Base-by-base conservation (phyloP, 352 stramenopile species). In the Phytophthora sp. region DNA sequence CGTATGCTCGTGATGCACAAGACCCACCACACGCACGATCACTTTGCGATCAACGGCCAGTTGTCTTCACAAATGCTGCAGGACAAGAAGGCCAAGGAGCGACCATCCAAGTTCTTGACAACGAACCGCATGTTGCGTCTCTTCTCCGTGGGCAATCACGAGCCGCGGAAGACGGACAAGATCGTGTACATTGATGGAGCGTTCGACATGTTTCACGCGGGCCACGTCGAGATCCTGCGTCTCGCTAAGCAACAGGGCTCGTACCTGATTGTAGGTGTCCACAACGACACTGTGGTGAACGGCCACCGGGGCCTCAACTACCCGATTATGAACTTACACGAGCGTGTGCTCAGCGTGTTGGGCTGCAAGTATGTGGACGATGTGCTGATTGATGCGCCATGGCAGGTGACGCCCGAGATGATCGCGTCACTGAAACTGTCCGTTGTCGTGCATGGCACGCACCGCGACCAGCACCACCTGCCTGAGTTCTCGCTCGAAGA, bases 151-250 rank as follows among this genome's bases (percentile, higher is more conserved):
- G 92, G 89, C 59, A 91, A 95, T 71, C 85, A 91, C 58, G 85
- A 94, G 66, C 96, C 97, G 4, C 84, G 80, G 57, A 89, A 91
- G 57, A 82, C 76, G 36, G 96, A 97, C 79, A 89, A 82, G 42
- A 84, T 99, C 24, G 95, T 99, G 66, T 99, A 99, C 80, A 98
- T 99, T 59, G 96, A 99, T 78, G 98, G 98, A 51, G 89, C 92
- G 20, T 99, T 97, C 79, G 98, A 99, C 79, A 98, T 99, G 91
- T 99, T 99, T 83, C 97, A 99, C 78, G 90, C 94, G 16, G 98
- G 97, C 51, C 97, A 99, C 75, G 95, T 99, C 15, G 89, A 97
- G 61, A 96, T 99, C 53, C 73, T 99, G 30, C 97, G 98, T 82
- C 81, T 88, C 13, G 94, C 94, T 7, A 97, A 96, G 60, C 69